Evolutionary conservation across 2,329 filamentous ascomycete genomes (phyloP), one percentile per base, ranked within the genome.

Genomic region (Cytospora mali): DNA sequence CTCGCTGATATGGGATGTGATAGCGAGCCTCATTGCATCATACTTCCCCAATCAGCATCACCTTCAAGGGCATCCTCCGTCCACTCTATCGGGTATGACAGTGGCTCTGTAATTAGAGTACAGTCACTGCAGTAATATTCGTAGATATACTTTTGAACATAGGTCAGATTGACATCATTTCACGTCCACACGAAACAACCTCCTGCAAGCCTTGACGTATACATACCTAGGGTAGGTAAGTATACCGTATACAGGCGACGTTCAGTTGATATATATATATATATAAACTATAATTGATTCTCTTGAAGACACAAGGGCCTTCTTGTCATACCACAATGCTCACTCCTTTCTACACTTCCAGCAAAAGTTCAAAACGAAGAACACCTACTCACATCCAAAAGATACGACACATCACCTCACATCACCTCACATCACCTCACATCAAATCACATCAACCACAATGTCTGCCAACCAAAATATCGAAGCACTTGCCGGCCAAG

Each of bases 401-500:
- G 16, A 35, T 13, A 21, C 23, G 6, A 48, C 28, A 18, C 25
- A 31, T 1, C 14, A 10, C 16, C 33, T 35, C 4, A 3, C n/a
- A 16, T n/a, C 23, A 48, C 35, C n/a, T 56, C 55, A 39, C 48
- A 35, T 25, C 49, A 49, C 16, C 33, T 35, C 4, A 3, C n/a
- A 16, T n/a, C 23, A 48, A 21, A 29, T 56, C 55, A 39, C 48
- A 35, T 25, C 49, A 49, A 18, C 16, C 64, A 75, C 49, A 66
- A 81, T 81, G 77, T 79, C 76, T 55, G 75, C 76, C 67, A 16
- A 48, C 1, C 33, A 25, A 35, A 86, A 87, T 72, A 71, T 80
- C 50, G 78, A 86, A 27, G 80, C 84, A 29, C 74, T 86, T 64
- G 77, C 75, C 68, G 78, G 80, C 66, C 79, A 84, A 70, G 84